Evolutionary conservation across 2,329 filamentous ascomycete genomes (phyloP), one percentile per base, ranked within the genome.

Genomic region (Lizonia empirigonia): DNA sequence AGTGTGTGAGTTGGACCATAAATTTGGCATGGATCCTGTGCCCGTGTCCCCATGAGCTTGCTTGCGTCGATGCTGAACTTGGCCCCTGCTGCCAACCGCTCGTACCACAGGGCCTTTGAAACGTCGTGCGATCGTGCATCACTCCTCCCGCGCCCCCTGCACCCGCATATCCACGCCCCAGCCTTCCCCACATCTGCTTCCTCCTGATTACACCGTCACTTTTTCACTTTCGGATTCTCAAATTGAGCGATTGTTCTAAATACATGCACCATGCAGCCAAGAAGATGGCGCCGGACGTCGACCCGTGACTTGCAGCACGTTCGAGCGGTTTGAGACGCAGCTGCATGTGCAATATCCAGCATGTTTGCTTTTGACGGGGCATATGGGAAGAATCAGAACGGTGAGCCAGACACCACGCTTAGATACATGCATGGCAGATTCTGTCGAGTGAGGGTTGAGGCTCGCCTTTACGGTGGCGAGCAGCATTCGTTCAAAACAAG

Each of bases 131-230:
- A 44, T 26, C 32, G 18, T 29, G 18, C 32, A 22, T 23, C 8
- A 23, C 16, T 23, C 29, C 12, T 13, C 6, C 12, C 4, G 26
- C 26, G 12, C 7, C 16, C 23, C 23, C 32, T 44, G 32, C 16
- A 27, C 30, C 3, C 23, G 23, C 32, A 29, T 22, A 44, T 29
- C 16, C 41, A 29, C 12, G 23, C 12, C 13, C 22, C 23, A 15
- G 5, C 22, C 16, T 19, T 16, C 7, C 22, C 23, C 32, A 36
- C 23, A 29, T 19, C 7, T 8, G 15, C 41, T 24, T 7, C 4
- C 9, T 7, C 7, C 18, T 37, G 42, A 36, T 45, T 45, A 24
- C 26, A 29, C 19, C 42, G 24, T 45, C 26, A 45, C 34, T 37
- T 30, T 37, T 33, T 45, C 9, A 8, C 23, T 13, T 20, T 15